These are phyloP conservation scores for Annulohypoxylon nitens DNA, from an alignment of 495 filamentous ascomycete species.

Conservation along the genomic window DNA sequence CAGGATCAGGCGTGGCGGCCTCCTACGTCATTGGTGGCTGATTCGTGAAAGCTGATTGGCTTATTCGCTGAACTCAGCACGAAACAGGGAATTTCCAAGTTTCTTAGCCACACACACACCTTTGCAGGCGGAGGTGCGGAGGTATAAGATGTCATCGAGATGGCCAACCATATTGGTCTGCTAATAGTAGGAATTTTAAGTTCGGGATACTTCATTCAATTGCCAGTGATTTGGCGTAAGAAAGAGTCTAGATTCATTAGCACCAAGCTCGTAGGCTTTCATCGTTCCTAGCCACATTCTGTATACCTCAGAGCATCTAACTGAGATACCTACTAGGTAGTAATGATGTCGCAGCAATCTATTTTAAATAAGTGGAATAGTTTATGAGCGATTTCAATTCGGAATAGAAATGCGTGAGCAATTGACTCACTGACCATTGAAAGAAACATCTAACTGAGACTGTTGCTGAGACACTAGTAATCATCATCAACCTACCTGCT, in stretches of 20 bases:
- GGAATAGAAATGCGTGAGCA: no score
- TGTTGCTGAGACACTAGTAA: neutral
- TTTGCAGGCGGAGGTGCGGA: neutral
- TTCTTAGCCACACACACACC: conserved; percentile 31
- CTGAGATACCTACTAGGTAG: no score
- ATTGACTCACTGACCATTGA: neutral
- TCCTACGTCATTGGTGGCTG: conserved; percentile 41
- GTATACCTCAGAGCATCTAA: no score
- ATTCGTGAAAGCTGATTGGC: conserved; percentile 17
- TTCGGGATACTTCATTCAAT: neutral
- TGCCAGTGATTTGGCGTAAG: neutral
- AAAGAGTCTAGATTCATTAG: neutral
- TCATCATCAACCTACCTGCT: neutral
- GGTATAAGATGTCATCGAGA: conserved; percentile 36
- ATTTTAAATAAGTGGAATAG: neutral
- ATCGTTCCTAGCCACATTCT: no score
- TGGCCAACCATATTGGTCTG: conserved; percentile 1
- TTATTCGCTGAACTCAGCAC: neutral
- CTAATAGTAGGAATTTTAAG: conserved; percentile 4
- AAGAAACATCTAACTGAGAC: neutral
- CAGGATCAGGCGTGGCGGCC: conserved; percentile 20
- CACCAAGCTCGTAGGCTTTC: neutral
- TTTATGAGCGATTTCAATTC: no score
- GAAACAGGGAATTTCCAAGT: conserved; percentile 38
- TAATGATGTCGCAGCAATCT: neutral